phyloP scores from a whole-genome alignment of 306 rosid genomes.

The Morella rubra region DNA sequence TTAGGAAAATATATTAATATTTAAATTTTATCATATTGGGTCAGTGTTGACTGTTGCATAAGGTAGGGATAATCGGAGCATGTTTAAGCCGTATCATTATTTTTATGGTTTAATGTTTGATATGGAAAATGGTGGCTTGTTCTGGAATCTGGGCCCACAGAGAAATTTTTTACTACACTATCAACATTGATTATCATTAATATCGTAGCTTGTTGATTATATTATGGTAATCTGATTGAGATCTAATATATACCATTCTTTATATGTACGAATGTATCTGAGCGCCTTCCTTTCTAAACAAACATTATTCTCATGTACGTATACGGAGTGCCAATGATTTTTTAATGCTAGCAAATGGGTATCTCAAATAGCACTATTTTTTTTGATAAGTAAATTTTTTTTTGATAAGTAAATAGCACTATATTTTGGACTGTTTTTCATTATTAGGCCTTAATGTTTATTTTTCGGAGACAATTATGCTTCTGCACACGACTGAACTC shows the following conservation, averaged over 20 bases:
- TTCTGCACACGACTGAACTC: too few species aligned
- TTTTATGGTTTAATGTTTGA: slow-evolving; percentile 3
- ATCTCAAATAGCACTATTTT: not conserved
- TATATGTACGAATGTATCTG: not conserved
- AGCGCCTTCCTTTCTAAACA: not conserved
- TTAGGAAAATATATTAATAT: not conserved
- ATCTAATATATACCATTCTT: not conserved
- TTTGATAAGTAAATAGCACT: not conserved
- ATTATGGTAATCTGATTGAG: not conserved
- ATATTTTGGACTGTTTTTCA: not conserved
- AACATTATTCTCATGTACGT: not conserved
- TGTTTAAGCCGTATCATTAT: not conserved
- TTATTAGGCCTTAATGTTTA: too few species aligned
- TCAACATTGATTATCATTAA: not conserved
- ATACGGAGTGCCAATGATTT: not conserved
- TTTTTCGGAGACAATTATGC: too few species aligned
- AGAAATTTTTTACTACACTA: slow-evolving; percentile 14
- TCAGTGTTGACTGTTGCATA: slow-evolving; percentile 6
- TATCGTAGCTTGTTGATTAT: slow-evolving; percentile 9
- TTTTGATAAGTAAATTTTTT: not conserved
- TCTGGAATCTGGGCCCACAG: slow-evolving; percentile 44
- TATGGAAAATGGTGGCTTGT: slow-evolving; percentile 20
- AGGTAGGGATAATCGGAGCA: slow-evolving; percentile 28
- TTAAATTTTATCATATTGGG: not conserved
- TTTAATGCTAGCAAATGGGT: not conserved